phyloP scores from a whole-genome alignment of 2,329 filamentous ascomycete species.

The Beauveria rudraprayagi region DNA sequence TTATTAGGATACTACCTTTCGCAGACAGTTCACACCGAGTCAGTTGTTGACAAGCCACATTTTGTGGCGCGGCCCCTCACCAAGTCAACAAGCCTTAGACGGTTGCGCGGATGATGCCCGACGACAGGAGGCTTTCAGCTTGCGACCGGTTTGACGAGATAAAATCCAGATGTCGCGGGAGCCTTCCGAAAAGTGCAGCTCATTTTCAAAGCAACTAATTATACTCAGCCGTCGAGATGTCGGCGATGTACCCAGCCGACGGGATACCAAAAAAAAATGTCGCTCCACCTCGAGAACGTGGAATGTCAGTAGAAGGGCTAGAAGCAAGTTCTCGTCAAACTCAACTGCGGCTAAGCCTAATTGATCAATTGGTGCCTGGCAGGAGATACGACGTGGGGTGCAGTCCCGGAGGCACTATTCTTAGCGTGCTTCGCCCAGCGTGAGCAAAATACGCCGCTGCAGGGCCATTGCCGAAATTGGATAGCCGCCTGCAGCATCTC shows the following conservation, averaged over 20 bases:
- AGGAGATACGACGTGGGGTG: slow-evolving; percentile 3
- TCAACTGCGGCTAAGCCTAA: background rate
- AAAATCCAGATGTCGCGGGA: background rate
- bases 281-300: background rate
- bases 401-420: background rate
- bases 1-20: no score
- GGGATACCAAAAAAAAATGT: background rate
- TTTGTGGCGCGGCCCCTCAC: slow-evolving; percentile 1
- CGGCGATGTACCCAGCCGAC: background rate
- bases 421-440: background rate
- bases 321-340: slow-evolving; percentile 2
- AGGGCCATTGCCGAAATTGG: background rate
- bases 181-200: background rate
- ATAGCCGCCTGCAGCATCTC: background rate
- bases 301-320: slow-evolving; percentile 5
- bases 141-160: background rate
- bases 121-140: background rate
- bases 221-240: background rate
- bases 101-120: background rate
- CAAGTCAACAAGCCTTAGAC: background rate
- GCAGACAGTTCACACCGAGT: background rate
- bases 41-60: slow-evolving; percentile 4
- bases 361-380: slow-evolving; percentile 1
- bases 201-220: background rate
- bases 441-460: background rate